Evolutionary conservation across 441 rosid species (phyloP).

Genomic region (Syzygium malaccense): DNA sequence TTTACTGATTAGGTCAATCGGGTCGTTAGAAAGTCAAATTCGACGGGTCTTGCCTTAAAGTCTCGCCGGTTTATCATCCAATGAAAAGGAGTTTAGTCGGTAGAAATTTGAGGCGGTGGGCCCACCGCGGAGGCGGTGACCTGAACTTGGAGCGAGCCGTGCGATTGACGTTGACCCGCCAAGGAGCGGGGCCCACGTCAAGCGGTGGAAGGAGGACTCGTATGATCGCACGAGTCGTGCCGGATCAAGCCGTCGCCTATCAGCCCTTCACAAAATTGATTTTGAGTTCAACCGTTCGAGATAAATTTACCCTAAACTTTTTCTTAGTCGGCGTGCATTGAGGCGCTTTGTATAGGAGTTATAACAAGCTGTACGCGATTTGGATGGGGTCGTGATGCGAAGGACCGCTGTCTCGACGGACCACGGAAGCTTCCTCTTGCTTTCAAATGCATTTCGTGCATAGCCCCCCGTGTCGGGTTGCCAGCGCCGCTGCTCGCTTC

Average conservation of each 20-base stretch:
- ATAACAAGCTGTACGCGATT: neutral
- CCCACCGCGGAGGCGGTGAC: neutral
- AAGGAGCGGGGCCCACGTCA: neutral
- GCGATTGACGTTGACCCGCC: neutral
- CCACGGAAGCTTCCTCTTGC: neutral
- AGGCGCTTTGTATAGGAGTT: neutral
- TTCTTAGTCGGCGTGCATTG: accelerated
- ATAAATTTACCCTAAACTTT: neutral
- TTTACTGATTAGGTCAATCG: neutral
- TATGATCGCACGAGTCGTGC: neutral
- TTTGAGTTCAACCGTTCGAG: accelerated
- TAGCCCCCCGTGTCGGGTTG: neutral
- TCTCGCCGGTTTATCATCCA: neutral
- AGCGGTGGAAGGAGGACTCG: neutral
- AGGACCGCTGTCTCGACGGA: accelerated
- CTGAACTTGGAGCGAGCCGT: too few relatives aligned
- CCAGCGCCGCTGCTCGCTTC: neutral
- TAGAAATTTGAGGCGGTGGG: neutral
- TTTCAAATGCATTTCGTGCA: neutral
- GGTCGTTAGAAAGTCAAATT: neutral
- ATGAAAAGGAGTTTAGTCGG: too few relatives aligned
- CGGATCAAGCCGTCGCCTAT: neutral
- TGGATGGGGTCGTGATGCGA: neutral
- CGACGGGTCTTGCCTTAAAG: neutral
- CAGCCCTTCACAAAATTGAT: neutral